Evolutionary conservation across 2,329 filamentous ascomycete genomes (phyloP).

Genomic region (Fusarium concolor): DNA sequence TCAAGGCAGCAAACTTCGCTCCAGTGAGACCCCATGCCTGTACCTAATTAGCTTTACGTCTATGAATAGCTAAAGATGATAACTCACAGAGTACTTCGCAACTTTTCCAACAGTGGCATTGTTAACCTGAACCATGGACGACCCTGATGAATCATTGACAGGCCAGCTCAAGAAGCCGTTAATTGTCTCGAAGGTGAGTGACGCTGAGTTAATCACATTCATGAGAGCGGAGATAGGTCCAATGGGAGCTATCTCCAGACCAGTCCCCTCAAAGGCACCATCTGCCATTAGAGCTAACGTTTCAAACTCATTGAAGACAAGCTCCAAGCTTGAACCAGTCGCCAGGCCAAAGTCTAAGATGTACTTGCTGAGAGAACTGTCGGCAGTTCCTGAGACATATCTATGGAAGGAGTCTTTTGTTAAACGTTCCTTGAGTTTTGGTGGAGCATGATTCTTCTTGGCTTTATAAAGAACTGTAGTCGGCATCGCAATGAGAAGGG

Average conservation of each 20-base stretch:
- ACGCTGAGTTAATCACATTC: neutral
- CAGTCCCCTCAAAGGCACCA: neutral
- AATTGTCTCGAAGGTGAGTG: neutral
- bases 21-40: neutral
- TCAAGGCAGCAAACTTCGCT: neutral
- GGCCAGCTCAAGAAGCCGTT: neutral
- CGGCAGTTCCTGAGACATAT: neutral
- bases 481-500: neutral
- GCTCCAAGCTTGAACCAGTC: neutral
- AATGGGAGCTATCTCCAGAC: neutral
- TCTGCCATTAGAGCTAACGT: neutral
- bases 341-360: neutral
- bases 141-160: neutral
- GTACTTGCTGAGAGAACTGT: neutral
- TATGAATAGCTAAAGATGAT: neutral
- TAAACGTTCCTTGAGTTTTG: neutral
- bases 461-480: neutral
- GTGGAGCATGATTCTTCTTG: neutral
- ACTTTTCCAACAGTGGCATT: neutral
- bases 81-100: neutral
- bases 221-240: neutral
- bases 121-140: neutral
- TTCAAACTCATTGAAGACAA: neutral
- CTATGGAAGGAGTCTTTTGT: neutral
- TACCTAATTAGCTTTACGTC: neutral